Conservation (phyloP, 108 stramenopile species). For the Fragilaria radians region DNA sequence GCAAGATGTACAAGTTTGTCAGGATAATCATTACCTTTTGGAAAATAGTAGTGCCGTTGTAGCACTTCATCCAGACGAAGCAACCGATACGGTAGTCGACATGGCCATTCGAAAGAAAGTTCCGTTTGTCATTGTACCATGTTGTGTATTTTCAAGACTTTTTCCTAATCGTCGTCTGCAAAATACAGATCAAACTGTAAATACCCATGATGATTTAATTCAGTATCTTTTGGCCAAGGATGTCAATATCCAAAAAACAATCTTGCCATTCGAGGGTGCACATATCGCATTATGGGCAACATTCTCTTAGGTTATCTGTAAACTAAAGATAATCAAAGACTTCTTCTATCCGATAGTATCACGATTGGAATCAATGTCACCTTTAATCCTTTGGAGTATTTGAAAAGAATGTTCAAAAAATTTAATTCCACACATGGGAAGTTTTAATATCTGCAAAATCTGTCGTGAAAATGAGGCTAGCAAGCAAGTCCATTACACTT, state of each 20-base stretch:
- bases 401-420: too few relatives aligned
- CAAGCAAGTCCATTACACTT: too few relatives aligned
- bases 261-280: constrained; percentile 59
- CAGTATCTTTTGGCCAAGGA: constrained; percentile 52
- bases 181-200: constrained; percentile 23
- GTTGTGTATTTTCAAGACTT: constrained; percentile 74
- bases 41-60: constrained; percentile 50
- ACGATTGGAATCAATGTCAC: too few relatives aligned
- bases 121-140: constrained; percentile 80
- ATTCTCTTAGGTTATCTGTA: constrained; percentile 21
- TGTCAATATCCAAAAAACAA: constrained; percentile 42
- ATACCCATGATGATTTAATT: constrained; percentile 62
- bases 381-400: too few relatives aligned
- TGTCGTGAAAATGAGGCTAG: too few relatives aligned
- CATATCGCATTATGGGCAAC: constrained; percentile 60
- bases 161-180: constrained; percentile 48
- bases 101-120: constrained; percentile 52
- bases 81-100: constrained; percentile 71
- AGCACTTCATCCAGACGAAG: constrained; percentile 85
- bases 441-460: too few relatives aligned
- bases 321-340: too few relatives aligned
- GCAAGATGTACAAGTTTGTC: constrained; percentile 30
- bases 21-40: constrained; percentile 15
- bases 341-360: too few relatives aligned
- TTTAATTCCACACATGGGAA: too few relatives aligned